A percentile compares a stretch with the other conserved stretches of the same genome.
These are phyloP conservation scores for Fusarium illudens DNA, from an alignment of 2,329 filamentous ascomycete species.

Conservation along the genomic window DNA sequence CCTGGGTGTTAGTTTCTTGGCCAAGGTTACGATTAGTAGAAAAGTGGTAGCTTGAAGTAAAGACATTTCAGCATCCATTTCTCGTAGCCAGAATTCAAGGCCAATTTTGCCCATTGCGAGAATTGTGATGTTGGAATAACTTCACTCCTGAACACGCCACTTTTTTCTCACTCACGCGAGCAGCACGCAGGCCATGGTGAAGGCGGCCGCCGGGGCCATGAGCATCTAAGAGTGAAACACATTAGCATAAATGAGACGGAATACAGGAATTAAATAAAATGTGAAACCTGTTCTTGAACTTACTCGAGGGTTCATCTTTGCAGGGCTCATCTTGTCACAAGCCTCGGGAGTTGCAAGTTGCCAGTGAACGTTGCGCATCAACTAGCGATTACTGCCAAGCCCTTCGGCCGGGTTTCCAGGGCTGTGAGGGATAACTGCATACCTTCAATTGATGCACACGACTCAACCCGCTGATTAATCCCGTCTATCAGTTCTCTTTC, in stretches of 20 bases:
- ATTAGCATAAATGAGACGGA: constrained; percentile 5
- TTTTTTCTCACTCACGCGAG: constrained; percentile 52
- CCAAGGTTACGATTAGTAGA: not conserved
- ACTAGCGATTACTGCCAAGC: constrained; percentile 6
- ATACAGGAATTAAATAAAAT: not conserved
- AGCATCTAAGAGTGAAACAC: constrained; percentile 47
- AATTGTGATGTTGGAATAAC: not conserved
- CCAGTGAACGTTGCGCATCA: not conserved
- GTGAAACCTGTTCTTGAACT: too few relatives aligned
- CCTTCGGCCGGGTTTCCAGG: not conserved
- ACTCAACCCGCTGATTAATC: not conserved
- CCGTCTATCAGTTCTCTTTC: not conserved
- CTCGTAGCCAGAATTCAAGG: not conserved
- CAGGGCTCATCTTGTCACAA: not conserved
- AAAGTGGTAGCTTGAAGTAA: not conserved
- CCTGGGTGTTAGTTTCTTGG: constrained; percentile 1
- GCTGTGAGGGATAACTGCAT: constrained; percentile 30
- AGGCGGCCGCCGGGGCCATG: constrained; percentile 61
- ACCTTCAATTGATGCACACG: constrained; percentile 42
- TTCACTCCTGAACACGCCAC: constrained; percentile 24
- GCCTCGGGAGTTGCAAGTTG: not conserved
- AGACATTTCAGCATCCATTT: not conserved
- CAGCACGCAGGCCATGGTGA: constrained; percentile 62
- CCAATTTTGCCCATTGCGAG: not conserved
- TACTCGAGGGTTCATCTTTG: constrained; percentile 44